Conservation (phyloP, 1,284 basidiomycete species). For the Cryptococcus deneoformans region DNA sequence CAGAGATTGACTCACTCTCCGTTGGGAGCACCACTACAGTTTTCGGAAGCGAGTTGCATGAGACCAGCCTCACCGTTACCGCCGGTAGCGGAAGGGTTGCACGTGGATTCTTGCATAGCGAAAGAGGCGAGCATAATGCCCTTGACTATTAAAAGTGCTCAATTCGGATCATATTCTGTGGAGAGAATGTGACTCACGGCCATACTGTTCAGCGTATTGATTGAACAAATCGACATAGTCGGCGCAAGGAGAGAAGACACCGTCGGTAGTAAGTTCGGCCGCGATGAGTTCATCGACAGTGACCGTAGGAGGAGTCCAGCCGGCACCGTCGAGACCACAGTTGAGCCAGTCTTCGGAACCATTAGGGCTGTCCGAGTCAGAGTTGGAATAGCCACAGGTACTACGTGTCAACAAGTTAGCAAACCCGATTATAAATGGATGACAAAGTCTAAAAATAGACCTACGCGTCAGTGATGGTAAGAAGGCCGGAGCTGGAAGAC, state of each 20-base stretch:
- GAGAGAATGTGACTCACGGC: slow-evolving; percentile 46
- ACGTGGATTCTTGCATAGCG: slow-evolving; percentile 76
- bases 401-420: slow-evolving; percentile 7
- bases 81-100: slow-evolving; percentile 66
- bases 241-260: slow-evolving; percentile 64
- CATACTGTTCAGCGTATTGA: slow-evolving; percentile 58
- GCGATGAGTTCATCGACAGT: slow-evolving; percentile 56
- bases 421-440: background rate
- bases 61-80: slow-evolving; percentile 75
- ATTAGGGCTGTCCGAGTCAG: slow-evolving; percentile 59
- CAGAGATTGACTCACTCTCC: slow-evolving; percentile 14
- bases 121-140: slow-evolving; percentile 77
- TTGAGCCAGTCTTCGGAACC: slow-evolving; percentile 72
- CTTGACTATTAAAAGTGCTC: slow-evolving; percentile 51
- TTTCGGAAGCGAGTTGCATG: slow-evolving; percentile 80
- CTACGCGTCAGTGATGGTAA: slow-evolving; percentile 20
- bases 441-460: background rate
- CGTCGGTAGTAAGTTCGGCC: slow-evolving; percentile 57
- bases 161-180: background rate
- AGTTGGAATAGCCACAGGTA: slow-evolving; percentile 33
- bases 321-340: slow-evolving; percentile 60
- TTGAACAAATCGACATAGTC: slow-evolving; percentile 61
- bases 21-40: slow-evolving; percentile 56
- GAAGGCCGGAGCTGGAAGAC: slow-evolving; percentile 3
- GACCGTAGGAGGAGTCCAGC: slow-evolving; percentile 50